Conservation (phyloP, 192 early-diverging fungal genomes). For the Coemansia sp. region DNA sequence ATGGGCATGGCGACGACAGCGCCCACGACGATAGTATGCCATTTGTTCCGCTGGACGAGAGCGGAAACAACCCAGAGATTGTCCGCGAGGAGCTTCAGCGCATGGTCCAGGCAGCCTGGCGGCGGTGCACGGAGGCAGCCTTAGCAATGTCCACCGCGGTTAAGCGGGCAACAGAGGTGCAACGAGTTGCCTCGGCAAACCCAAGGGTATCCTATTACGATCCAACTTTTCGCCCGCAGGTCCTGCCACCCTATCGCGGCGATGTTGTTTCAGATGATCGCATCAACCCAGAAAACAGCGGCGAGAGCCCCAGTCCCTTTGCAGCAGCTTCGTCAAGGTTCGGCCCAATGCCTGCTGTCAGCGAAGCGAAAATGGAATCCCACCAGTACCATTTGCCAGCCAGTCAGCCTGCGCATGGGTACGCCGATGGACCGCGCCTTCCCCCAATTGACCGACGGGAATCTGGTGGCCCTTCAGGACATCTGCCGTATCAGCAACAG, state of each 20-base stretch:
- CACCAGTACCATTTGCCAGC: conserved; percentile 15
- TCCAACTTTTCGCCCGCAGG: conserved; percentile 53
- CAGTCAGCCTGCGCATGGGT: conserved; percentile 9
- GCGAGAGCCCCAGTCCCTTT: conserved; percentile 2
- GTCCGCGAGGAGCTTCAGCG: conserved; percentile 52
- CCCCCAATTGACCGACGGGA: conserved; percentile 17
- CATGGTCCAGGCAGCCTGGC: conserved; percentile 53
- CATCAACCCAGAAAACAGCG: conserved; percentile 4
- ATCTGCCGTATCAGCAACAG: conserved; percentile 21
- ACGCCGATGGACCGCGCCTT: conserved; percentile 14
- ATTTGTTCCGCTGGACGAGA: conserved; percentile 38
- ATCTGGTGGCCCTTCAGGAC: conserved; percentile 1
- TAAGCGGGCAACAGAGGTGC: conserved; percentile 35
- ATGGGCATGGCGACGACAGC: not conserved
- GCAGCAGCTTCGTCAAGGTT: conserved; percentile 7
- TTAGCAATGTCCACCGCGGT: conserved; percentile 48
- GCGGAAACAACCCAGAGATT: conserved; percentile 47
- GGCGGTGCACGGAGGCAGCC: conserved; percentile 51
- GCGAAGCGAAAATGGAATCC: conserved; percentile 28
- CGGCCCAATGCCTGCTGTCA: conserved; percentile 13
- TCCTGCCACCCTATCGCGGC: conserved; percentile 45
- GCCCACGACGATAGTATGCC: conserved; percentile 17
- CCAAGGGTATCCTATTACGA: conserved; percentile 42
- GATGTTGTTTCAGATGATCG: conserved; percentile 26
- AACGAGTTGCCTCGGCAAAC: conserved; percentile 34